Evolutionary conservation across 495 filamentous ascomycete species (phyloP), one percentile per base, ranked within the genome.

Genomic region (Penicillium soppii): DNA sequence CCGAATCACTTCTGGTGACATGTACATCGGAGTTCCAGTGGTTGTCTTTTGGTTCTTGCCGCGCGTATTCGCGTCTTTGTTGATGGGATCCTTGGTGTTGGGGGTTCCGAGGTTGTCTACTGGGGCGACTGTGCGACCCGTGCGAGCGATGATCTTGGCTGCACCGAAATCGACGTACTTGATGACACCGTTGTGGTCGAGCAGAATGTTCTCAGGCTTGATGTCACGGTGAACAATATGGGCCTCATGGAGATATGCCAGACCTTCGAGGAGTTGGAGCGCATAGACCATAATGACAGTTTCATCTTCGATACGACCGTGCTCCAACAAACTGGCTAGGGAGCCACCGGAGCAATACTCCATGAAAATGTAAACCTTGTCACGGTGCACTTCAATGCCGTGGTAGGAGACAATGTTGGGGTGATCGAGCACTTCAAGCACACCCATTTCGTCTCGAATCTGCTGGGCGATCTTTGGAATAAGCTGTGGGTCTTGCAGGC

Each of bases 301-400:
- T 70, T 98, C 94, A 57, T 98, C 94, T 68, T 98, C 94, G 52
- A 98, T 95, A 19, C 95, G 86, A 8, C 94, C 94, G 61, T 98
- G 92, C 69, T 98, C 94, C 15, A 98, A 75, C 50, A 97, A 74
- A 19, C 79, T 84, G 36, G 94, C 91, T n/a, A 98, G 74, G 5
- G 92, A 96, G 15, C 94, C 94, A 25, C 95, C 92, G 3, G 89
- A 92, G 61, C 94, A 98, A 67, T 95, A 97, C 68, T 98, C 94
- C 94, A 98, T 98, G 71, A 98, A 98, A 57, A 98, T 95, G 70
- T 97, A 98, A 5, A 97, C 95, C 61, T 96, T 96, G 75, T 98
- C 94, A 32, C 94, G 83, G 68, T 97, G 94, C 3, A 97, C 94
- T 66, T 98, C 94, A 61, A 98, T 97, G 41, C 94, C 94, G 61